phyloP scores from a whole-genome alignment of 164 flowering plant species.

The Akebia trifoliata region DNA sequence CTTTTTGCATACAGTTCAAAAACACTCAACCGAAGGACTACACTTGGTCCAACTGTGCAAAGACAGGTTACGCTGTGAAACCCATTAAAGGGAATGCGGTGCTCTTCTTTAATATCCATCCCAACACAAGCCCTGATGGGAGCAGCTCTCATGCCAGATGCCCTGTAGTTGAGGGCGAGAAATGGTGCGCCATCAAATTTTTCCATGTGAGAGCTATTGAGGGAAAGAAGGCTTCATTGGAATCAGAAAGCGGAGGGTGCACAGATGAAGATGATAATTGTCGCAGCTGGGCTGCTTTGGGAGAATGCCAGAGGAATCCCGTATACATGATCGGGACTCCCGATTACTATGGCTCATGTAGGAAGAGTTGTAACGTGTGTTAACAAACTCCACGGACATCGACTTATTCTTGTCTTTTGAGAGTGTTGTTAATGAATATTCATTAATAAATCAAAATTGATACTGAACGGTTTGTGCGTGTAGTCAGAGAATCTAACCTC shows the following conservation, averaged over 20 bases:
- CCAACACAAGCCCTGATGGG: slow-evolving; percentile 50
- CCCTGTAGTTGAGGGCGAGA: slow-evolving; percentile 71
- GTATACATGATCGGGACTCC: slow-evolving; percentile 77
- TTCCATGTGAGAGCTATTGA: slow-evolving; percentile 33
- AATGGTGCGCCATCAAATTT: slow-evolving; percentile 73
- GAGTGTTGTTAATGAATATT: no score
- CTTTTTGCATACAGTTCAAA: slow-evolving; percentile 17
- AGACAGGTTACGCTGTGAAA: slow-evolving; percentile 30
- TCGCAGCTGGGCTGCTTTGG: slow-evolving; percentile 65
- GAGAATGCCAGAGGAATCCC: slow-evolving; percentile 81
- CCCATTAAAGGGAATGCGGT: slow-evolving; percentile 76
- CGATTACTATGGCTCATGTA: slow-evolving; percentile 76
- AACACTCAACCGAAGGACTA: slow-evolving; percentile 24
- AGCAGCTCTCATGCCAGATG: slow-evolving; percentile 63
- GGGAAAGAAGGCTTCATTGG: background rate
- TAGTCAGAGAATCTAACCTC: no score
- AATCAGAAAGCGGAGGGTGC: slow-evolving; percentile 48
- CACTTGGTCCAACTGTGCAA: slow-evolving; percentile 51
- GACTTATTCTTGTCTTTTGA: no score
- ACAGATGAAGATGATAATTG: slow-evolving; percentile 75
- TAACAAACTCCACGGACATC: no score
- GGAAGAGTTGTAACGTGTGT: slow-evolving; percentile 81
- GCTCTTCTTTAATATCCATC: slow-evolving; percentile 59
- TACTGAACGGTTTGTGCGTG: no score
- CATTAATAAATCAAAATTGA: no score